Percentiles rank a stretch among this genome's conserved stretches.
Evolutionary conservation across 129 eudicot species (phyloP).

Genomic region (Cynara cardunculus): DNA sequence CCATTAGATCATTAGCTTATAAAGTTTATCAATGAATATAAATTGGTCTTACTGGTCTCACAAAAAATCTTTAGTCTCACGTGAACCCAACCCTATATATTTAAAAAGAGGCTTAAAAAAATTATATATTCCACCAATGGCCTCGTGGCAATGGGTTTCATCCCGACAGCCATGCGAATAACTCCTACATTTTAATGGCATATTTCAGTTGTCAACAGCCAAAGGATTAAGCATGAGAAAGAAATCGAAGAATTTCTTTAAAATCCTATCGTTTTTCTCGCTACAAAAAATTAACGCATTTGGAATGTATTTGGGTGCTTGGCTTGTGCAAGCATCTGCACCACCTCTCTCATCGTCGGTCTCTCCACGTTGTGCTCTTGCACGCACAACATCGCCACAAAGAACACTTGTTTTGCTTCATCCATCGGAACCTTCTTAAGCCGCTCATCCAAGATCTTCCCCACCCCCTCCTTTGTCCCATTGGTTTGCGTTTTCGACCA

Average conservation of each 20-base stretch:
- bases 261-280: neutral
- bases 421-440: slow-evolving; percentile 49
- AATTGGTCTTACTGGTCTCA: too few species aligned
- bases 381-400: slow-evolving; percentile 73
- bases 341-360: slow-evolving; percentile 82
- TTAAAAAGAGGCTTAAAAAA: too few species aligned
- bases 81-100: too few species aligned
- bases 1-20: too few species aligned
- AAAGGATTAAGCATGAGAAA: neutral
- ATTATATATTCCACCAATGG: neutral
- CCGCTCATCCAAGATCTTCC: slow-evolving; percentile 57
- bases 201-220: neutral
- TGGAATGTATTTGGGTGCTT: slow-evolving; percentile 64
- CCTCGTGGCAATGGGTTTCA: neutral
- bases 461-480: slow-evolving; percentile 57
- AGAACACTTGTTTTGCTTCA: slow-evolving; percentile 66
- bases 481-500: slow-evolving; percentile 67
- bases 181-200: neutral
- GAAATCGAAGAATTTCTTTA: neutral
- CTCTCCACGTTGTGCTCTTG: slow-evolving; percentile 67
- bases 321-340: slow-evolving; percentile 75
- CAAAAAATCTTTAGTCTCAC: too few species aligned
- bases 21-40: too few species aligned
- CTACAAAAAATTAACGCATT: slow-evolving; percentile 29
- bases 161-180: neutral